Conservation (phyloP, 345 rosid genomes). For the Erysimum cheiranthoides region DNA sequence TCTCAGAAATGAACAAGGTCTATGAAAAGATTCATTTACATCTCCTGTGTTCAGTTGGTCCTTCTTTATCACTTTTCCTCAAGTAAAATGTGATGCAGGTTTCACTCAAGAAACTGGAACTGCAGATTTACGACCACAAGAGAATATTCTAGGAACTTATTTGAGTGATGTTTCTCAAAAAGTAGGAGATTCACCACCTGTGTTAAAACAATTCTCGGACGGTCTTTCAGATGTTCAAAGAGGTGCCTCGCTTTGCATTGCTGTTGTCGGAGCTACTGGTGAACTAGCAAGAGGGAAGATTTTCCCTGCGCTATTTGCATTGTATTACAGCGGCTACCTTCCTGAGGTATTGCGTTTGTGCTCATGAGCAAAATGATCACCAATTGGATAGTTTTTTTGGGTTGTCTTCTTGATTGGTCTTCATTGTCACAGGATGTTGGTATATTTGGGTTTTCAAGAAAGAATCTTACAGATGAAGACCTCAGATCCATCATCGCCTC, state of each 20-base stretch:
- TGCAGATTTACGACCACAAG: constrained; percentile 36
- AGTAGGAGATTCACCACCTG: constrained; percentile 13
- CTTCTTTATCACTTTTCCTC: not conserved
- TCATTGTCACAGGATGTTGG: constrained; percentile 60
- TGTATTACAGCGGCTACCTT: constrained; percentile 77
- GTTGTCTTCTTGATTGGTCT: constrained; percentile 28
- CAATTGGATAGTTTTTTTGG: not conserved
- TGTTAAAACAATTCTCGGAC: constrained; percentile 36
- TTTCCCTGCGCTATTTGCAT: constrained; percentile 79
- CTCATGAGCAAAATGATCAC: not conserved
- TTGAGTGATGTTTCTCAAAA: constrained; percentile 20
- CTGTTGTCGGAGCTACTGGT: constrained; percentile 82
- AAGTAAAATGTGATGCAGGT: constrained; percentile 35
- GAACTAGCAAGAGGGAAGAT: constrained; percentile 70
- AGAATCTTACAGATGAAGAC: constrained; percentile 69
- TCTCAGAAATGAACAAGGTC: constrained; percentile 41
- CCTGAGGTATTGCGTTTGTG: constrained; percentile 61
- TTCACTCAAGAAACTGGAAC: constrained; percentile 28
- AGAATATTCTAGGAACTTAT: constrained; percentile 22
- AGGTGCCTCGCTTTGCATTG: constrained; percentile 69
- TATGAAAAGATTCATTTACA: constrained; percentile 26
- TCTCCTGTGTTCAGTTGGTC: constrained; percentile 2
- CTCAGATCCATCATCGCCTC: constrained; percentile 72
- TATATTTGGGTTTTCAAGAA: constrained; percentile 79
- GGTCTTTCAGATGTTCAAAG: constrained; percentile 35